Percentiles rank a stretch among this genome's conserved stretches.
These are phyloP conservation scores for Pythium coloratum DNA, from an alignment of 352 stramenopile species.

Conservation along the genomic window DNA sequence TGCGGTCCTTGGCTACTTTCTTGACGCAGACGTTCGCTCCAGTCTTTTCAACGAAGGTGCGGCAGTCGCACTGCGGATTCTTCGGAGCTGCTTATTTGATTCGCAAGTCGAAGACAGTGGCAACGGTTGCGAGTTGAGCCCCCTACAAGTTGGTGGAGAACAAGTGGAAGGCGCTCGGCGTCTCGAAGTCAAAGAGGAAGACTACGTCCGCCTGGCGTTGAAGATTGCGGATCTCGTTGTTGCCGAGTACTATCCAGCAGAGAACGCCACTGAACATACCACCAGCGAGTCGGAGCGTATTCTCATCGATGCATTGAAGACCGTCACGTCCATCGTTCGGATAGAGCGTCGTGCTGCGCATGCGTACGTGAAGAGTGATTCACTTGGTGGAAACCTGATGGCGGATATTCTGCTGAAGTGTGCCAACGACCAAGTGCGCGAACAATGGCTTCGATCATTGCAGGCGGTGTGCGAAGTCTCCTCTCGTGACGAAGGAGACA, in stretches of 20 bases:
- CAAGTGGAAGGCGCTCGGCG: constrained; percentile 14
- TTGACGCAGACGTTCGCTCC: constrained; percentile 63
- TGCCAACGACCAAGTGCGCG: constrained; percentile 72
- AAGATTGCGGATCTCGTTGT: constrained; percentile 82
- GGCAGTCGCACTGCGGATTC: constrained; percentile 76
- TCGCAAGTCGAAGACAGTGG: constrained; percentile 26
- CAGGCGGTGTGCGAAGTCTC: constrained; percentile 64
- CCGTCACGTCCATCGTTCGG: constrained; percentile 74
- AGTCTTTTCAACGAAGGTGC: constrained; percentile 84
- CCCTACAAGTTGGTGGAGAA: constrained; percentile 2
- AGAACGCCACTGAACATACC: constrained; percentile 29
- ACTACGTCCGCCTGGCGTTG: constrained; percentile 69
- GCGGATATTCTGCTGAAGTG: constrained; percentile 62
- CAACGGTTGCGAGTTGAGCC: constrained; percentile 19
- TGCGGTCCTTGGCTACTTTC: constrained; percentile 84
- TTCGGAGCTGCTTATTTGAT: constrained; percentile 85
- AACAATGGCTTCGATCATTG: constrained; percentile 84
- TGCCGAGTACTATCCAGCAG: constrained; percentile 58
- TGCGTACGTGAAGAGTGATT: constrained; percentile 56
- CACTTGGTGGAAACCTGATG: constrained; percentile 42
- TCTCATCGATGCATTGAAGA: constrained; percentile 84
- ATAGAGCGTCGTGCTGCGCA: constrained; percentile 62
- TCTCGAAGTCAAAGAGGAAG: constrained; percentile 43
- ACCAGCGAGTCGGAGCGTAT: constrained; percentile 64
- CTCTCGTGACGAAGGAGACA: constrained; percentile 28